phyloP scores from a whole-genome alignment of 371 early-diverging fungal genomes.

The Thermomucor indicae-seudaticae region DNA sequence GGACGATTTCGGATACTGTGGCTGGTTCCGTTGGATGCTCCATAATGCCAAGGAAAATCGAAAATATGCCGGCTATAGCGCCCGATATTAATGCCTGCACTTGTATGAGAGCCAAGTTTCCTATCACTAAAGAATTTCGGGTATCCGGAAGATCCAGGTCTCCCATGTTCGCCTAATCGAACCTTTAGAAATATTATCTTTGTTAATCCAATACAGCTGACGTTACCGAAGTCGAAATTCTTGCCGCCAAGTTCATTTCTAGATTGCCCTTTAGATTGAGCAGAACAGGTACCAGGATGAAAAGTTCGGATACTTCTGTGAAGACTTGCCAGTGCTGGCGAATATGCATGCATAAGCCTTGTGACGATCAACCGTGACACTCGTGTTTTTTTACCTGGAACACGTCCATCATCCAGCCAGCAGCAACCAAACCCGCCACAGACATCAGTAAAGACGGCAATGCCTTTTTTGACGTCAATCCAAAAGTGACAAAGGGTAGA shows the following conservation, averaged over 20 bases:
- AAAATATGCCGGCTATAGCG: conserved; percentile 64
- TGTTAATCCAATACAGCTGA: not conserved
- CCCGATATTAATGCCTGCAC: conserved; percentile 71
- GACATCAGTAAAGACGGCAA: conserved; percentile 72
- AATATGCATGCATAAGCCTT: not conserved
- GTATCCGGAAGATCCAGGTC: conserved; percentile 50
- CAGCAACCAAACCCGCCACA: conserved; percentile 67
- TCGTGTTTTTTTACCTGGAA: conserved; percentile 52
- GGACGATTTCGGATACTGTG: conserved; percentile 50
- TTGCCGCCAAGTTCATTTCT: conserved; percentile 84
- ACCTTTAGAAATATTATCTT: not conserved
- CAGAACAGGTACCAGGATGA: conserved; percentile 81
- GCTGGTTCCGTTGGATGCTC: conserved; percentile 46
- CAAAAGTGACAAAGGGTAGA: not conserved
- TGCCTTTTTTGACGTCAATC: conserved; percentile 42
- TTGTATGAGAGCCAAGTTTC: conserved; percentile 71
- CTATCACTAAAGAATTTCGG: conserved; percentile 50
- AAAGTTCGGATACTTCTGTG: conserved; percentile 67
- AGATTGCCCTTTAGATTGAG: conserved; percentile 88
- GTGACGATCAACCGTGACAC: not conserved
- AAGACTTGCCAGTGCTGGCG: conserved; percentile 73
- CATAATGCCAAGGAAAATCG: conserved; percentile 57
- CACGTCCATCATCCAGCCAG: conserved; percentile 73
- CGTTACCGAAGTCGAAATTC: conserved; percentile 73
- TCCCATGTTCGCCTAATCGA: conserved; percentile 60